phyloP scores from a whole-genome alignment of 208 protist species.

The Crithidia acanthocephali region DNA sequence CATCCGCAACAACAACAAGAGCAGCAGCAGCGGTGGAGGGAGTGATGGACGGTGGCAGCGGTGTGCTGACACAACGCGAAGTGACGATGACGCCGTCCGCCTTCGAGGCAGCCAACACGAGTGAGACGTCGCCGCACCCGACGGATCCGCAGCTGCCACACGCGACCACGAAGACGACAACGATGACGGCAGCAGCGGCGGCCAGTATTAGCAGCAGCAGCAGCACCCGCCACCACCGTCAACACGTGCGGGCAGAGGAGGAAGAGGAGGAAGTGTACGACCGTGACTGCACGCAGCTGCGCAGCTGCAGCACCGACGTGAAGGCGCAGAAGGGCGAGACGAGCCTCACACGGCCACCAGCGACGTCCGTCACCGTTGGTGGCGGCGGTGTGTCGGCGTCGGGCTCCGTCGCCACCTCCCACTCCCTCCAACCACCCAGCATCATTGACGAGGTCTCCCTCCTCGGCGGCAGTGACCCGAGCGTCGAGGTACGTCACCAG shows the following conservation, averaged over 20 bases:
- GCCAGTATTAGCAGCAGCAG: background rate
- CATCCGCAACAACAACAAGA: no score
- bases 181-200: background rate
- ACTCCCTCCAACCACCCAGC: conserved; percentile 16
- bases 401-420: conserved; percentile 14
- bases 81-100: conserved; percentile 4
- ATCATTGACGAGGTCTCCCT: conserved; percentile 11
- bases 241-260: background rate
- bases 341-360: background rate
- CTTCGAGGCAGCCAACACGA: background rate
- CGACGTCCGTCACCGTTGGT: background rate
- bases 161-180: no score
- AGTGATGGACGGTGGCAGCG: background rate
- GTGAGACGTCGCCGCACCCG: no score
- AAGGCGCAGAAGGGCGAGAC: background rate
- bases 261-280: conserved; percentile 4
- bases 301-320: conserved; percentile 15
- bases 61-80: conserved; percentile 1
- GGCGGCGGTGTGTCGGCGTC: conserved; percentile 10
- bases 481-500: background rate
- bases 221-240: background rate
- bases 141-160: background rate
- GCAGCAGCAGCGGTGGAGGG: no score
- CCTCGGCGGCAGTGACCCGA: background rate
- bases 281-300: background rate